Evolutionary conservation across 805 yeast genomes (phyloP), one percentile per base, ranked within the genome.

Genomic region (Hanseniaspora vineae): DNA sequence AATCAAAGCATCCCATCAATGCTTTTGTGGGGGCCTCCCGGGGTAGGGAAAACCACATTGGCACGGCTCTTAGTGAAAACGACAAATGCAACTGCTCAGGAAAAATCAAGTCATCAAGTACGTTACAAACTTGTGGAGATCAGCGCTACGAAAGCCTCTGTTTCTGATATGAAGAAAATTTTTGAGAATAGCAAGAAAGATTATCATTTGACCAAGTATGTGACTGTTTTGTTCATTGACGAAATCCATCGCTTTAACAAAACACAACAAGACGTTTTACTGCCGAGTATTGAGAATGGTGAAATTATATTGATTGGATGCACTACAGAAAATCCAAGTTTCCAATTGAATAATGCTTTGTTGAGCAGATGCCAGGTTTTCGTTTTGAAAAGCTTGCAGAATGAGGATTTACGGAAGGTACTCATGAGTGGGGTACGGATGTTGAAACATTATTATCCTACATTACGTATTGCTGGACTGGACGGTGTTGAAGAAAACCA

Each of bases 1-100:
- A 44, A 35, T 12, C 65, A 73, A 17, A 64, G 81, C n/a, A 68
- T 84, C 8, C 97, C 97, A 1, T 87, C 96, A 0, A 72, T 92
- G 78, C 78, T 92, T 1, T 66, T 92, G 5, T 84, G 92, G 84
- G 99, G 99, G 0, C 95, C 95, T 0, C 95, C 97, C 1, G 98
- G 98, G 0, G 89, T 87, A 2, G 90, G 71, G 0, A 92, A 92
- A 59, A 92, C 98, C 0, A 82, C 96, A 0, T 60, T 92, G 29
- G 92, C 95, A 0, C 62, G 83, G n/a, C 59, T 73, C 17, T 52
- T 71, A 8, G 55, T 70, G 4, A 54, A 57, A 31, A 54, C 19
- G 39, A 32, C 13, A 19, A 42, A 13, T 39, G 45, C 10, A 50
- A 50, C 23, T 44, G 18, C n/a, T 43, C 39, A 23, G 50, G 53